Conservation (phyloP, 2,329 filamentous ascomycete species). For the Neonectria neomacrospora region DNA sequence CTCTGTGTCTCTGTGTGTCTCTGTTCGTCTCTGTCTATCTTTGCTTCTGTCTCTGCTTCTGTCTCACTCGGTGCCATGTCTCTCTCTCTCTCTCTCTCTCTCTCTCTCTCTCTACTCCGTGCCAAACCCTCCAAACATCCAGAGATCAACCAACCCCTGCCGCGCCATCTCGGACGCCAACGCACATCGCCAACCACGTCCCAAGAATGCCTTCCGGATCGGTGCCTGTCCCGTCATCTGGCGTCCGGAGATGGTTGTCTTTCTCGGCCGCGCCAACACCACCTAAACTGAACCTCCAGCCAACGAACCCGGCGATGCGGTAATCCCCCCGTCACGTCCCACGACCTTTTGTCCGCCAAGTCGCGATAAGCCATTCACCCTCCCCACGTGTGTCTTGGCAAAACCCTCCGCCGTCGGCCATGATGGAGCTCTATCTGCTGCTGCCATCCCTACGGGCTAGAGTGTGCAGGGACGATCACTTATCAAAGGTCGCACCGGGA, state of each 20-base stretch:
- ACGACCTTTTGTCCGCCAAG: constrained; percentile 10
- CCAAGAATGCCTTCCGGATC: constrained; percentile 4
- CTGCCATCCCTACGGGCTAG: constrained; percentile 20
- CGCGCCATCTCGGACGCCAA: constrained; percentile 3
- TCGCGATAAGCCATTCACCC: constrained; percentile 39
- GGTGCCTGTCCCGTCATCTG: neutral
- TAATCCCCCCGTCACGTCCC: constrained; percentile 14
- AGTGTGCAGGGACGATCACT: constrained; percentile 27
- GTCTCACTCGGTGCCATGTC: neutral
- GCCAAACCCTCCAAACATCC: neutral
- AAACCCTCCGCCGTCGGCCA: constrained; percentile 9
- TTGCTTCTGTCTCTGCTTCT: neutral
- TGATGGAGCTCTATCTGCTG: neutral
- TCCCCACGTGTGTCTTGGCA: constrained; percentile 45
- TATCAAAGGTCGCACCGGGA: constrained; percentile 1
- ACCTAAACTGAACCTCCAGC: neutral
- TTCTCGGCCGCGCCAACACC: constrained; percentile 3
- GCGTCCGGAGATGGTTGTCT: constrained; percentile 1
- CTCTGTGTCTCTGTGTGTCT: too few species aligned
- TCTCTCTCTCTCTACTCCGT: too few species aligned
- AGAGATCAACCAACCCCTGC: neutral
- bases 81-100: neutral
- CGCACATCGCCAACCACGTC: neutral
- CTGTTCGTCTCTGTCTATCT: too few species aligned
- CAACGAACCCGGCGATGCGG: neutral